Base-by-base conservation (phyloP, 129 eudicot genomes). In the Silybum marianum region DNA sequence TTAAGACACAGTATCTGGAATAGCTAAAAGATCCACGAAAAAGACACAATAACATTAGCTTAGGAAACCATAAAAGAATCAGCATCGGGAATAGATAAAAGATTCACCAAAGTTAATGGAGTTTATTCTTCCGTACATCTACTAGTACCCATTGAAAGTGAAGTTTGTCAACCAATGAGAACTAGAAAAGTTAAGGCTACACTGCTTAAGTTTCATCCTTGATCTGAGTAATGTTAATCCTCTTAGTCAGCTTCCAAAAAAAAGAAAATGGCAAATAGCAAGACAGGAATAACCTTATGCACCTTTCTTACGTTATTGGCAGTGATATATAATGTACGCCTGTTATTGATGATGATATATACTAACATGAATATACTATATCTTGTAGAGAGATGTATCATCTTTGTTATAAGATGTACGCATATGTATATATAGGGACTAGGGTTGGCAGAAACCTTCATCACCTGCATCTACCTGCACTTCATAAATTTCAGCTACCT, bases 41-140 rank as follows among this genome's bases (percentile, higher is more conserved):
- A 69, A 69, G 19, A 73, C n/a, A 67, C 22, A 54, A 13, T 26
- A 38, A 22, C 39, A 80, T 23, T 26, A 76, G 72, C 48, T 69
- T 32, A 75, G 3, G 72, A 36, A 18, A 73, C 75, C 54, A 39
- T 54, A 74, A 13, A 44, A 85, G 39, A 46, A 80, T 3, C 28
- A 71, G 63, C 24, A 21, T 74, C 14, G 39, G 23, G 34, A 78
- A 26, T 16, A 32, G 28, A 25, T 32, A 39, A 66, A 39, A 16
- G 10, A 9, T 36, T 36, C 38, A 23, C 28, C 69, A 62, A 62
- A n/a, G 69, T 62, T 62, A 21, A 62, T 62, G 12, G 3, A 62
- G 69, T n/a, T 62, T 19, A 62, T 62, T 62, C 69, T 62, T 62
- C 69, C 69, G 21, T 72, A 72, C 21, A 30, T 70, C 40, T 46